A percentile compares a stretch with the other conserved stretches of the same genome.
Evolutionary conservation across 441 rosid genomes (phyloP).

Genomic region (Erodium trifolium): DNA sequence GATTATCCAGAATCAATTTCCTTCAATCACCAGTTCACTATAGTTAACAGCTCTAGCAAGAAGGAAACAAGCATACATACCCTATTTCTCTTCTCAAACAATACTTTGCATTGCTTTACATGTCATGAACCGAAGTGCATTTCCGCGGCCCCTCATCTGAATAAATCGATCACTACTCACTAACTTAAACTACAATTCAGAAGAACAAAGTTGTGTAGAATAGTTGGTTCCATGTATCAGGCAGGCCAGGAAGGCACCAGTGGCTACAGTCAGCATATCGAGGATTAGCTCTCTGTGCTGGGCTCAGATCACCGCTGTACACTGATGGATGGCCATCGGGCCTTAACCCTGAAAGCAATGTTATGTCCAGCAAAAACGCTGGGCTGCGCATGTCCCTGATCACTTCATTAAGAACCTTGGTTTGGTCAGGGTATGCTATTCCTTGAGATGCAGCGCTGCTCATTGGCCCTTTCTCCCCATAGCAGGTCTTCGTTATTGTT

Average conservation of each 20-base stretch:
- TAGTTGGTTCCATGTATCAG: conserved; percentile 88
- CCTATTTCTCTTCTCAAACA: no score
- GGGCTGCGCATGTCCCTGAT: conserved; percentile 48
- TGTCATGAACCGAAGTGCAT: no score
- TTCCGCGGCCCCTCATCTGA: no score
- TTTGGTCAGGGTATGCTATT: conserved; percentile 44
- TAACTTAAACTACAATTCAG: conserved; percentile 12
- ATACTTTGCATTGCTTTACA: no score
- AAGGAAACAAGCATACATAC: no score
- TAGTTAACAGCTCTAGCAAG: no score
- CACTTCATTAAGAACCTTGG: conserved; percentile 57
- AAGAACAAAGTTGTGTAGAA: conserved; percentile 56
- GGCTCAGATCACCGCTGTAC: conserved; percentile 69
- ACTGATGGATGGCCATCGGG: conserved; percentile 87
- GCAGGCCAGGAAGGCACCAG: conserved; percentile 97
- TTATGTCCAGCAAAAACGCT: conserved; percentile 59
- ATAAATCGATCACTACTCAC: no score
- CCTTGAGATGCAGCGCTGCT: conserved; percentile 45
- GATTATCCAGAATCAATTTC: no score
- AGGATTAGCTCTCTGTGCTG: conserved; percentile 55
- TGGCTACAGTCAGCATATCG: conserved; percentile 91
- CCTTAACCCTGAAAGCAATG: conserved; percentile 73
- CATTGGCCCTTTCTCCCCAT: conserved; percentile 60
- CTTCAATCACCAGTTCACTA: no score
- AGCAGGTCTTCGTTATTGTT: conserved; percentile 45